Conservation (phyloP, 2,329 filamentous ascomycete genomes). For the Aspergillus sp. region DNA sequence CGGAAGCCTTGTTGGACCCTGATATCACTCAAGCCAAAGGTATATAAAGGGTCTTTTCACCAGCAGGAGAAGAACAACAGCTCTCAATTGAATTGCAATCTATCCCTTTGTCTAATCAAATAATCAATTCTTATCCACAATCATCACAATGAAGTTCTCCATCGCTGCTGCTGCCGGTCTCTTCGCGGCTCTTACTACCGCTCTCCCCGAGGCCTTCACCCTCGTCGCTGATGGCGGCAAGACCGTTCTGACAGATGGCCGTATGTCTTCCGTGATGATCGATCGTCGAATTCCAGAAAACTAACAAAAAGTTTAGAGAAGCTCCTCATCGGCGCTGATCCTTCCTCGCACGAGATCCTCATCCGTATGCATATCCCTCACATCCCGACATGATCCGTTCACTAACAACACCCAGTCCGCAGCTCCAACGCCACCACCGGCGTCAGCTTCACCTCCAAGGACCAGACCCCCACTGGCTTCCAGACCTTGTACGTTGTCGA, state of each 20-base stretch:
- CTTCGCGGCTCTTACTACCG: conserved; percentile 3
- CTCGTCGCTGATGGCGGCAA: conserved; percentile 8
- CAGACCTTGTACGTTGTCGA: conserved; percentile 23
- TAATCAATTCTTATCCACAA: neutral
- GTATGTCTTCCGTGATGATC: conserved; percentile 9
- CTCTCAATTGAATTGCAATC: neutral
- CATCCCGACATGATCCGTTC: neutral
- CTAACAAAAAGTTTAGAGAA: conserved; percentile 9
- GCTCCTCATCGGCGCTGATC: conserved; percentile 15
- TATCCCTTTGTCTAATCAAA: neutral
- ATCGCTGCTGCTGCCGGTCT: conserved; percentile 4
- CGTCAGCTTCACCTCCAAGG: conserved; percentile 19
- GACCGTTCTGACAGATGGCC: conserved; percentile 14
- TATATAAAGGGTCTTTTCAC: neutral
- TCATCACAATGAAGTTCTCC: conserved; percentile 7
- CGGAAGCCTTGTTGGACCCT: neutral
- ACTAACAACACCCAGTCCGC: neutral
- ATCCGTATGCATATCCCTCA: conserved; percentile 17
- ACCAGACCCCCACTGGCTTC: conserved; percentile 18
- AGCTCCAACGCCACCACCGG: conserved; percentile 13
- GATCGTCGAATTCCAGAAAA: neutral
- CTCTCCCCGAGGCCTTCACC: conserved; percentile 7
- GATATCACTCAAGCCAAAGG: neutral
- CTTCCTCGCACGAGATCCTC: conserved; percentile 16
- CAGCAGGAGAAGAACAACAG: neutral